Conservation (phyloP, 768 basidiomycete genomes). For the Pholiota molesta region DNA sequence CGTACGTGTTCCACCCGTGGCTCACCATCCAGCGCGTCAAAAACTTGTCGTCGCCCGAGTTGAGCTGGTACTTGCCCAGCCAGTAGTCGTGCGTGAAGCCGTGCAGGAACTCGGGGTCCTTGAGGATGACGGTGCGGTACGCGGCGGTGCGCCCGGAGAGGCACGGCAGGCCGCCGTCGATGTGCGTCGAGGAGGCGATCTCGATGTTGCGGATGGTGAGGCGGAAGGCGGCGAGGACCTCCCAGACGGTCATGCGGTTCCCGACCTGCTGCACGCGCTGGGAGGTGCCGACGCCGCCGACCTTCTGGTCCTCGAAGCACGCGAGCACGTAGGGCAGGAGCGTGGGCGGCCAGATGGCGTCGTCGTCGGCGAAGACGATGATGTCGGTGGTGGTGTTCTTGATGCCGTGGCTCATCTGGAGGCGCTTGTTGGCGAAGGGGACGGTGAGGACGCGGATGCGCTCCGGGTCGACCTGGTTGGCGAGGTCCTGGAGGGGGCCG, state of each 20-base stretch:
- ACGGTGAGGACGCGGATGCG: slow-evolving; percentile 88
- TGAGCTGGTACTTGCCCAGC: slow-evolving; percentile 93
- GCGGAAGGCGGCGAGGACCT: slow-evolving; percentile 91
- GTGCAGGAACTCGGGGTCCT: slow-evolving; percentile 91
- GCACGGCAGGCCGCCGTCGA: slow-evolving; percentile 91
- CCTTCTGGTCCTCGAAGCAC: slow-evolving; percentile 92
- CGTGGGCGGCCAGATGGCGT: slow-evolving; percentile 94
- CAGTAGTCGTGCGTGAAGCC: slow-evolving; percentile 95
- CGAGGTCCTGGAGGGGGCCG: slow-evolving; percentile 86
- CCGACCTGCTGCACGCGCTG: slow-evolving; percentile 88
- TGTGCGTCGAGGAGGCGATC: slow-evolving; percentile 86
- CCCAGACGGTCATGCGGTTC: slow-evolving; percentile 87
- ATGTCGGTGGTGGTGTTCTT: slow-evolving; percentile 90
- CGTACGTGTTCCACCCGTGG: slow-evolving; percentile 95
- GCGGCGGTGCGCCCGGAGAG: slow-evolving; percentile 92
- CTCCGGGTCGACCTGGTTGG: slow-evolving; percentile 82
- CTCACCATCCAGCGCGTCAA: slow-evolving; percentile 96
- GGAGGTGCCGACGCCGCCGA: slow-evolving; percentile 90
- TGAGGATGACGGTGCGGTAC: slow-evolving; percentile 91
- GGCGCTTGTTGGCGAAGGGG: slow-evolving; percentile 90
- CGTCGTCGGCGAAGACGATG: slow-evolving; percentile 94
- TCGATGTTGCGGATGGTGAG: slow-evolving; percentile 94
- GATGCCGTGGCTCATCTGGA: slow-evolving; percentile 94
- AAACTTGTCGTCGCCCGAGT: slow-evolving; percentile 94
- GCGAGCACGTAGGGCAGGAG: slow-evolving; percentile 88